A percentile compares a stretch with the other conserved stretches of the same genome.
Evolutionary conservation across 768 basidiomycete genomes (phyloP).

Genomic region (Coprinopsis cinerea): DNA sequence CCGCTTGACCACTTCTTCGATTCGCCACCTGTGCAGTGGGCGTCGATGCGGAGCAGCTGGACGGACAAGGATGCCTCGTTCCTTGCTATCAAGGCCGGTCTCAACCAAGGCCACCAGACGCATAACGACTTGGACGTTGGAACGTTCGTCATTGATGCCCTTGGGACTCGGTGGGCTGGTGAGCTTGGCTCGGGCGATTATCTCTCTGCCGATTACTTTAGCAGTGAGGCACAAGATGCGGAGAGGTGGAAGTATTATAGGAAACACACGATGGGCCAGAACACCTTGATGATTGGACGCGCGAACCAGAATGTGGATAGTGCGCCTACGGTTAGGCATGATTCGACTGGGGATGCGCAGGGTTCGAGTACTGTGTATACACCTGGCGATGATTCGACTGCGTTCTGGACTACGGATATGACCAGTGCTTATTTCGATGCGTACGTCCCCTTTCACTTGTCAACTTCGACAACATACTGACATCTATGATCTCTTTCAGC

Average conservation of each 20-base stretch:
- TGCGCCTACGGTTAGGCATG: constrained; percentile 53
- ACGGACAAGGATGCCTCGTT: constrained; percentile 79
- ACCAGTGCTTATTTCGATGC: constrained; percentile 67
- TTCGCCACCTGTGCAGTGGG: constrained; percentile 74
- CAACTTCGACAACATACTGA: constrained; percentile 12
- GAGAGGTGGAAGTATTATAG: constrained; percentile 90
- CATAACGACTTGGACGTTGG: constrained; percentile 94
- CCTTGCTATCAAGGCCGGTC: constrained; percentile 87
- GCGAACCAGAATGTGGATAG: constrained; percentile 77
- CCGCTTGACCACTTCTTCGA: constrained; percentile 81
- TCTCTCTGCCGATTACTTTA: constrained; percentile 68
- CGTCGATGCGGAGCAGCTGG: constrained; percentile 88
- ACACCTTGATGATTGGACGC: constrained; percentile 74
- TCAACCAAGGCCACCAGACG: constrained; percentile 77
- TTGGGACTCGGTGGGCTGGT: constrained; percentile 92
- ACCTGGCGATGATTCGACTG: constrained; percentile 62
- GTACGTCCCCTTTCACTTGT: constrained; percentile 38
- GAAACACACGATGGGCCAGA: constrained; percentile 96
- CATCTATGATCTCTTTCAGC: constrained; percentile 24
- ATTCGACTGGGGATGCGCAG: constrained; percentile 54
- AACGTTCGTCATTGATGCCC: constrained; percentile 92
- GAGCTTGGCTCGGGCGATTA: constrained; percentile 92
- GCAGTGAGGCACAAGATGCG: constrained; percentile 58
- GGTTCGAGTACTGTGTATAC: constrained; percentile 78
- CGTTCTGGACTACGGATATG: constrained; percentile 77